phyloP scores from a whole-genome alignment of 2,329 filamentous ascomycete species.

The Fusarium virguliforme region DNA sequence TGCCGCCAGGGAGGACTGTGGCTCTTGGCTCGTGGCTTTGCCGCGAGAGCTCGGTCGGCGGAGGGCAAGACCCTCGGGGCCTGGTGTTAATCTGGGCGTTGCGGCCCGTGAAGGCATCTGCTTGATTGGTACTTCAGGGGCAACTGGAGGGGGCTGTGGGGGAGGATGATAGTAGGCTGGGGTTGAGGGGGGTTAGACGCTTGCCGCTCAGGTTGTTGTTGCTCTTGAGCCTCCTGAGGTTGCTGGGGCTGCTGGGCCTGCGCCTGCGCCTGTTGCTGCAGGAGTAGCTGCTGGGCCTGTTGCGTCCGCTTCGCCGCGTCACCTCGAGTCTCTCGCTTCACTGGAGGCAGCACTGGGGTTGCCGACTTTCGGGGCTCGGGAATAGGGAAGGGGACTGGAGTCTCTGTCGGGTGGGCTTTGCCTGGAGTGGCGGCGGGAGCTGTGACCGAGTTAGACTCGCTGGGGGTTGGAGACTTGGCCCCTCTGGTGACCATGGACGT shows the following conservation, averaged over 20 bases:
- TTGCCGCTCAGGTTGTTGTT: conserved; percentile 46
- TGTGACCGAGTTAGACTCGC: conserved; percentile 41
- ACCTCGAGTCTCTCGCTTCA: conserved; percentile 63
- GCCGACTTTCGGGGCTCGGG: conserved; percentile 54
- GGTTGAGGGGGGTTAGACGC: conserved; percentile 35
- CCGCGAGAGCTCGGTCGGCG: conserved; percentile 69
- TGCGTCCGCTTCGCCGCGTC: conserved; percentile 62
- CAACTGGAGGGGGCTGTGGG: conserved; percentile 17
- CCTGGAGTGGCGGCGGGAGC: conserved; percentile 51
- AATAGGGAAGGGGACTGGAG: conserved; percentile 58
- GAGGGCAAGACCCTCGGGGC: conserved; percentile 54
- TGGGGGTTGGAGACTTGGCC: conserved; percentile 54
- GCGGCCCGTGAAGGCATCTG: conserved; percentile 56
- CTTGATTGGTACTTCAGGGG: conserved; percentile 48
- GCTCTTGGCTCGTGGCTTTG: conserved; percentile 68
- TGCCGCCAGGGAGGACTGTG: conserved; percentile 64
- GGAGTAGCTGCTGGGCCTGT: conserved; percentile 48
- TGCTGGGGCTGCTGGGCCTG: neutral
- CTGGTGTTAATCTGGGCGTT: conserved; percentile 56
- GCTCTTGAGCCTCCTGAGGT: conserved; percentile 32
- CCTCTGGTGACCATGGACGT: conserved; percentile 50
- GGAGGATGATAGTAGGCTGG: conserved; percentile 41
- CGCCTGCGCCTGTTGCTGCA: conserved; percentile 29
- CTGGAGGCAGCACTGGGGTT: conserved; percentile 54
- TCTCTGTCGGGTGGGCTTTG: conserved; percentile 55